These are phyloP conservation scores for Cordyceps farinosa DNA, from an alignment of 2,329 filamentous ascomycete species.

Conservation along the genomic window DNA sequence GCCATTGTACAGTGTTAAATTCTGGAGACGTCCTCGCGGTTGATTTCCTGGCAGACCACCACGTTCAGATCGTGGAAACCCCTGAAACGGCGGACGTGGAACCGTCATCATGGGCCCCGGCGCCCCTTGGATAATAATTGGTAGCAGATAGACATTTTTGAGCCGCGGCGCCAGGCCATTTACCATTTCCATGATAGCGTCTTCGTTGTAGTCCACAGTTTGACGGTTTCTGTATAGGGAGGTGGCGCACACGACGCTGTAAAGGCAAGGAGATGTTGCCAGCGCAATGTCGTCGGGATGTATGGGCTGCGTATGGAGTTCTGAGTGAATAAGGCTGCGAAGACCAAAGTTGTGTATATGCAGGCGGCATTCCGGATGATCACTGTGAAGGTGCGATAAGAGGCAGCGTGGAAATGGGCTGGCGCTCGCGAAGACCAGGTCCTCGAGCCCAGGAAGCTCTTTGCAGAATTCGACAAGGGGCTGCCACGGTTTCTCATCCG, in stretches of 20 bases:
- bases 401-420: conserved; percentile 7
- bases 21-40: conserved; percentile 4
- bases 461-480: conserved; percentile 3
- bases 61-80: conserved; percentile 5
- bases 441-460: conserved; percentile 6
- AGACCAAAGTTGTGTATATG: conserved; percentile 3
- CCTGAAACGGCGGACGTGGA: conserved; percentile 3
- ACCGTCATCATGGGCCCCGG: not conserved
- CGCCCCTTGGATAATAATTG: not conserved
- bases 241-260: conserved; percentile 5
- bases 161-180: conserved; percentile 2
- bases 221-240: not conserved
- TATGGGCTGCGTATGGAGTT: not conserved
- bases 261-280: conserved; percentile 7
- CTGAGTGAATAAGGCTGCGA: conserved; percentile 4
- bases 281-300: conserved; percentile 7
- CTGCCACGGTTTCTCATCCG: conserved; percentile 4
- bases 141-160: conserved; percentile 6
- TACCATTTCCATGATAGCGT: conserved; percentile 6
- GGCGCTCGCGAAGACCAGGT: conserved; percentile 3
- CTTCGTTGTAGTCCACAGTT: conserved; percentile 8
- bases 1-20: not conserved
- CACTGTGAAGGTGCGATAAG: conserved; percentile 2
- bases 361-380: conserved; percentile 6
- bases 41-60: conserved; percentile 2